Evolutionary conservation across 129 eudicot genomes (phyloP).

Genomic region (Centella asiatica): DNA sequence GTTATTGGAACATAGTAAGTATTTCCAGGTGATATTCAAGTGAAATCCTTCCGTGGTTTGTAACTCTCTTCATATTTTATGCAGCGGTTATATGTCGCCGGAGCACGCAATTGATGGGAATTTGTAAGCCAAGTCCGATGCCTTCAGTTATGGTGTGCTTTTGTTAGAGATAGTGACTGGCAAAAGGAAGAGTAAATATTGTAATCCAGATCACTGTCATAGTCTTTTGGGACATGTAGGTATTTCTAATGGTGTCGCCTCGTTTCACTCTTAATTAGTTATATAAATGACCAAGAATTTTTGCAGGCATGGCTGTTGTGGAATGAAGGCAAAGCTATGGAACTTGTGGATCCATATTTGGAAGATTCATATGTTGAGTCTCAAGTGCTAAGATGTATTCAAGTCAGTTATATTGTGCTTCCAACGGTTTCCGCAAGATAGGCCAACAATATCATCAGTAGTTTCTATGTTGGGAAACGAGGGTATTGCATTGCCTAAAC

Average conservation of each 20-base stretch:
- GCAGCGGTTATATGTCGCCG: conserved; percentile 53
- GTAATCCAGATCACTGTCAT: conserved; percentile 16
- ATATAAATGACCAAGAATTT: too few relatives aligned
- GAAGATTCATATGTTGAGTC: conserved; percentile 3
- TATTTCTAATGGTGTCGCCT: too few relatives aligned
- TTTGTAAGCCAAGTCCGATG: conserved; percentile 33
- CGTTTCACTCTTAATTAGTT: too few relatives aligned
- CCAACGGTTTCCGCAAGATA: conserved; percentile 26
- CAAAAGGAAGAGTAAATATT: conserved; percentile 21
- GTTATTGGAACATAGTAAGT: conserved; percentile 50
- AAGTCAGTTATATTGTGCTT: conserved; percentile 33
- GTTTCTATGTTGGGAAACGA: conserved; percentile 23
- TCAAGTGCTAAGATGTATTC: conserved; percentile 33
- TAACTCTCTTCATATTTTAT: too few relatives aligned
- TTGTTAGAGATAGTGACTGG: conserved; percentile 48
- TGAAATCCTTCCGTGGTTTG: too few relatives aligned
- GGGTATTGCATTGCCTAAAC: conserved; percentile 11
- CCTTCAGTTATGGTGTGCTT: conserved; percentile 39
- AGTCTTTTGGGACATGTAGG: conserved; percentile 40
- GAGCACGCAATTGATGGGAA: conserved; percentile 42
- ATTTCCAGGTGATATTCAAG: too few relatives aligned
- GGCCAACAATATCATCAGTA: conserved; percentile 33
- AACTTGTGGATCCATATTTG: conserved; percentile 26
- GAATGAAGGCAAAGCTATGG: conserved; percentile 24
- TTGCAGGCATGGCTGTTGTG: conserved; percentile 40